phyloP scores from a whole-genome alignment of 495 filamentous ascomycete genomes.

The Penicillium subrubescens region DNA sequence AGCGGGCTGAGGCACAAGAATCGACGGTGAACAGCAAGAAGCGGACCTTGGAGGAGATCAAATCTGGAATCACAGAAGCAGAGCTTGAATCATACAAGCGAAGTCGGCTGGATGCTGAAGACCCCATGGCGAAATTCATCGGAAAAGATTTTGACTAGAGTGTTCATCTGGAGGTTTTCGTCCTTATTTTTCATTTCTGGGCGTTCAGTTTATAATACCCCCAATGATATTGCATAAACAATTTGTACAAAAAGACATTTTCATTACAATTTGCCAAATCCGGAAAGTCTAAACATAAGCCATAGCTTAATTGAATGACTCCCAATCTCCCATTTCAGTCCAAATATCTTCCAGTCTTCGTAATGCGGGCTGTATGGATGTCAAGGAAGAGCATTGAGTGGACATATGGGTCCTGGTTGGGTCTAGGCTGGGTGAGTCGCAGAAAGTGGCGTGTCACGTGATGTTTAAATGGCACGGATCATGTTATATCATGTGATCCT shows the following conservation, averaged over 20 bases:
- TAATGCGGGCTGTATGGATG: not conserved
- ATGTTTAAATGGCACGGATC: not conserved
- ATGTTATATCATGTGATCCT: constrained; percentile 2
- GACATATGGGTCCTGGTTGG: not conserved
- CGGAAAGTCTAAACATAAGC: not conserved
- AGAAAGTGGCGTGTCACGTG: constrained; percentile 7
- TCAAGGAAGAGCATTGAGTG: not conserved
- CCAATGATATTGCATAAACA: constrained; percentile 14
- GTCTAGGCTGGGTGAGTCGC: not conserved
- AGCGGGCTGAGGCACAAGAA: constrained; percentile 35
- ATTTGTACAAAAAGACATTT: not conserved
- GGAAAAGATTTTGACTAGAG: constrained; percentile 50
- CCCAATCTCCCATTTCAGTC: too few species aligned
- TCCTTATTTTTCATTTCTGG: constrained; percentile 8
- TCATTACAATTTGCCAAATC: not conserved
- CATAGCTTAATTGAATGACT: not conserved
- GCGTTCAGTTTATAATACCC: constrained; percentile 34
- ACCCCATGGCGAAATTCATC: constrained; percentile 83
- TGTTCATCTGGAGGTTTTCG: constrained; percentile 7
- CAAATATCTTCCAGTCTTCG: too few species aligned
- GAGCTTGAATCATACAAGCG: constrained; percentile 81
- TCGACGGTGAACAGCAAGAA: constrained; percentile 53
- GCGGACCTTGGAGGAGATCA: constrained; percentile 72
- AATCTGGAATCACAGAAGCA: constrained; percentile 70
- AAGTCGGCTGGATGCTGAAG: constrained; percentile 67